A percentile compares a stretch with the other conserved stretches of the same genome.
These are phyloP conservation scores for Diplocarpon rosae DNA, from an alignment of 2,329 filamentous ascomycete genomes.

Conservation along the genomic window DNA sequence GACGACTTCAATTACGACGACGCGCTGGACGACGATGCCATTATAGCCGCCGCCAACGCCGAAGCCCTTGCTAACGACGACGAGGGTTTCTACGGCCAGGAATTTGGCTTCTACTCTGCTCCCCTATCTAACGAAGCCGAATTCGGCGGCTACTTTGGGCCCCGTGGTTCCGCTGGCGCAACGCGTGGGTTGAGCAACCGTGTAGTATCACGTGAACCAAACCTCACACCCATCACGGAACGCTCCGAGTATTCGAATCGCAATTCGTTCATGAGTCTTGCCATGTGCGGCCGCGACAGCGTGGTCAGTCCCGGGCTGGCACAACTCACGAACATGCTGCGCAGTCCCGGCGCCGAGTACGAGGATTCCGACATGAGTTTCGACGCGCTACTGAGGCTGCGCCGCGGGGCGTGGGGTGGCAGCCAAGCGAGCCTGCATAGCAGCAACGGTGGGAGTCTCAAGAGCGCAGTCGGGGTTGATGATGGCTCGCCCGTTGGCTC, in stretches of 20 bases:
- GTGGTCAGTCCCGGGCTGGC: slow-evolving; percentile 64
- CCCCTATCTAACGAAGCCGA: slow-evolving; percentile 33
- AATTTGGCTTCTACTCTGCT: slow-evolving; percentile 89
- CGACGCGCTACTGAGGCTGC: slow-evolving; percentile 55
- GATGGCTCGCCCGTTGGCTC: slow-evolving; percentile 19
- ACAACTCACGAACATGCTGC: slow-evolving; percentile 56
- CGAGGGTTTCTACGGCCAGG: slow-evolving; percentile 89
- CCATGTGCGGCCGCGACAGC: slow-evolving; percentile 32
- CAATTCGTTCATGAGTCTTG: slow-evolving; percentile 63
- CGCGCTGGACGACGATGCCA: slow-evolving; percentile 72
- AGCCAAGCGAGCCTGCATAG: slow-evolving; percentile 64
- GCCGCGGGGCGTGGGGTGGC: slow-evolving; percentile 69
- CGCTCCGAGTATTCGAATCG: slow-evolving; percentile 91
- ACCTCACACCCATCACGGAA: slow-evolving; percentile 91
- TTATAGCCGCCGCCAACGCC: slow-evolving; percentile 91
- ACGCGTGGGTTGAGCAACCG: slow-evolving; percentile 60
- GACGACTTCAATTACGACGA: slow-evolving; percentile 46
- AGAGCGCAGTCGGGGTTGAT: slow-evolving; percentile 15
- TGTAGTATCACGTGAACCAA: slow-evolving; percentile 70
- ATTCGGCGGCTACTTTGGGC: slow-evolving; percentile 82
- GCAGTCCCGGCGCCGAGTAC: slow-evolving; percentile 38
- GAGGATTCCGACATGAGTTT: slow-evolving; percentile 52
- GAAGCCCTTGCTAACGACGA: slow-evolving; percentile 85
- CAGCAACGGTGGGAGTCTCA: slow-evolving; percentile 31
- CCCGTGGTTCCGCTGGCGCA: slow-evolving; percentile 52